Conservation (phyloP, 148 eudicot species). For the Amaranthus palmeri region DNA sequence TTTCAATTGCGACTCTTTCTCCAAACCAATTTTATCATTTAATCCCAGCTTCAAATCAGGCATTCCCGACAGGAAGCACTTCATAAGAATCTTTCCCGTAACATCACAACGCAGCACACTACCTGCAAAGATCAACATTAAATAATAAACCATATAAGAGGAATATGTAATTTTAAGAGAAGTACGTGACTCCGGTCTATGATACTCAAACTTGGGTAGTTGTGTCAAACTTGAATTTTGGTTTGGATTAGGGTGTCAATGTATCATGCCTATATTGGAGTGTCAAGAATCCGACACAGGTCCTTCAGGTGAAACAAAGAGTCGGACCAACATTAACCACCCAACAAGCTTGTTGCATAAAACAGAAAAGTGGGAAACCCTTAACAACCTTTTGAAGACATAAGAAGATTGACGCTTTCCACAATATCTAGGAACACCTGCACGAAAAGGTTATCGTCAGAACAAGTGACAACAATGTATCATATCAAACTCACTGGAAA, state of each 20-base stretch:
- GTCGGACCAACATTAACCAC: no score
- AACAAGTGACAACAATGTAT: constrained; percentile 5
- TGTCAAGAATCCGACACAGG: no score
- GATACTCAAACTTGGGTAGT: no score
- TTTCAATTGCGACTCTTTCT: constrained; percentile 92
- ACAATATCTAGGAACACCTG: constrained; percentile 97
- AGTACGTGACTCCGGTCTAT: no score
- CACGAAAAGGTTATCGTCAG: constrained; percentile 19
- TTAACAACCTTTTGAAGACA: constrained; percentile 87
- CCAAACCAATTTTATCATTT: constrained; percentile 98
- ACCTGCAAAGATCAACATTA: constrained; percentile 39
- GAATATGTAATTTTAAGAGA: not conserved
- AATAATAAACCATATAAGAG: constrained; percentile 10
- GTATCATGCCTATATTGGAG: no score
- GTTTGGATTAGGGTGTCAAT: no score
- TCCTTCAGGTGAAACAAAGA: no score
- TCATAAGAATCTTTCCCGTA: constrained; percentile 96
- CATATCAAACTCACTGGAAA: constrained; percentile 6
- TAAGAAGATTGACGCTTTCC: constrained; percentile 98
- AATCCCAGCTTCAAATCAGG: constrained; percentile 98
- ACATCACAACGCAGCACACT: constrained; percentile 97
- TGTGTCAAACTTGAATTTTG: no score
- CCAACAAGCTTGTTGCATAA: no score
- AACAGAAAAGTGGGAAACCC: not conserved
- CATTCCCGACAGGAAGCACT: constrained; percentile 99